Conservation (phyloP, 2,329 filamentous ascomycete species). For the Hypoxylon sp. region DNA sequence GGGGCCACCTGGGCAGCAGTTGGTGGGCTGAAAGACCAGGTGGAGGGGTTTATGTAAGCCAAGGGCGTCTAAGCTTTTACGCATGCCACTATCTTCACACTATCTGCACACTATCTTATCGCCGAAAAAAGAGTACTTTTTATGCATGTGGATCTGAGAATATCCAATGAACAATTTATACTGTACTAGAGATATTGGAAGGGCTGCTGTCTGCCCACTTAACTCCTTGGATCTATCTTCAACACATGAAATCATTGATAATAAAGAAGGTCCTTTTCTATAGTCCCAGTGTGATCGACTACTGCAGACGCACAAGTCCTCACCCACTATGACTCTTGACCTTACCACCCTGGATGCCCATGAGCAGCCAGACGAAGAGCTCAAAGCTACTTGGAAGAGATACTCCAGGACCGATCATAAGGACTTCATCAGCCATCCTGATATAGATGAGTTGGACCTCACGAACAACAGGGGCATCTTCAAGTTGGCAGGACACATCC, state of each 20-base stretch:
- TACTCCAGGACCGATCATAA: slow-evolving; percentile 74
- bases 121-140: slow-evolving; percentile 16
- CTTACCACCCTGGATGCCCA: slow-evolving; percentile 77
- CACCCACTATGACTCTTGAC: slow-evolving; percentile 58
- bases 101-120: slow-evolving; percentile 14
- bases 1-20: too few species aligned
- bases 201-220: neutral
- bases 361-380: slow-evolving; percentile 78
- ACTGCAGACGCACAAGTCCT: slow-evolving; percentile 1
- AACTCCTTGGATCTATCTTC: neutral
- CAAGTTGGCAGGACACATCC: slow-evolving; percentile 61
- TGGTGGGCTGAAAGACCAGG: too few species aligned
- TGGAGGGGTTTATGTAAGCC: neutral
- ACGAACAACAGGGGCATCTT: slow-evolving; percentile 62
- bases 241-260: neutral
- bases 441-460: slow-evolving; percentile 68
- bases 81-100: neutral
- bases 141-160: slow-evolving; percentile 13
- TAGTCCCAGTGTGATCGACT: neutral
- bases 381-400: slow-evolving; percentile 81
- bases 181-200: neutral
- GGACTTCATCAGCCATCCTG: slow-evolving; percentile 66
- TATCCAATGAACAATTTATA: neutral
- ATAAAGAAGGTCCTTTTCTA: neutral
- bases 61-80: neutral